phyloP scores from a whole-genome alignment of 108 stramenopile species.

The Nitzschia sp. region DNA sequence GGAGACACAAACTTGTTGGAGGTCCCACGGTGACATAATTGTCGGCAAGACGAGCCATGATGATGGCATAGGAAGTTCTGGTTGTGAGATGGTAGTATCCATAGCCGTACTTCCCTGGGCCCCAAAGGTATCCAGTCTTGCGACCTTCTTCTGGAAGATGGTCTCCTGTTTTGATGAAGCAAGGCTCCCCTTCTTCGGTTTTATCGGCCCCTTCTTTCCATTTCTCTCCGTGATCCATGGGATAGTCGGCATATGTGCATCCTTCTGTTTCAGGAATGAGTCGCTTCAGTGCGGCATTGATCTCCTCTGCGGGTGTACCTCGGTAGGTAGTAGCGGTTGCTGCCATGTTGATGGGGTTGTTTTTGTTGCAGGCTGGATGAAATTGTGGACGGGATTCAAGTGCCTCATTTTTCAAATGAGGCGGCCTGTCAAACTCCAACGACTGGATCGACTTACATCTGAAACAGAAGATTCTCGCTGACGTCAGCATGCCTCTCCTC shows the following conservation, averaged over 20 bases:
- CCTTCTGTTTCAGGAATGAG: constrained; percentile 7
- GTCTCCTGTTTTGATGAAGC: constrained; percentile 5
- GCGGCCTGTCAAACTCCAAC: no score
- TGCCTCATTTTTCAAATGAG: no score
- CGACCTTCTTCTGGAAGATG: not conserved
- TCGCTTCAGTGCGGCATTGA: not conserved
- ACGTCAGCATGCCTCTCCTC: no score
- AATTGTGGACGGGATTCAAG: no score
- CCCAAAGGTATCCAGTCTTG: constrained; percentile 10
- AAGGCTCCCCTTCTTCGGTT: not conserved
- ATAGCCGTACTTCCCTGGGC: constrained; percentile 2
- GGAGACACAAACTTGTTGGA: not conserved
- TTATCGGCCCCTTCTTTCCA: constrained; percentile 1
- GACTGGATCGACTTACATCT: no score
- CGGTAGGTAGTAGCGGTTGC: not conserved
- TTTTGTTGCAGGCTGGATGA: no score
- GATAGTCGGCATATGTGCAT: constrained; percentile 4
- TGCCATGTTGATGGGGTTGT: no score
- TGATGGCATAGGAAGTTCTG: not conserved
- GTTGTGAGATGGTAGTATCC: constrained; percentile 13
- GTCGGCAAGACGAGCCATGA: not conserved
- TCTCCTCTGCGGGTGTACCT: constrained; percentile 1
- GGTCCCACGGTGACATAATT: not conserved
- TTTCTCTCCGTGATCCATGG: constrained; percentile 1
- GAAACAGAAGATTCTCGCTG: no score